Conservation (phyloP, 1,284 basidiomycete genomes). For the Mycosarcoma maydis region DNA sequence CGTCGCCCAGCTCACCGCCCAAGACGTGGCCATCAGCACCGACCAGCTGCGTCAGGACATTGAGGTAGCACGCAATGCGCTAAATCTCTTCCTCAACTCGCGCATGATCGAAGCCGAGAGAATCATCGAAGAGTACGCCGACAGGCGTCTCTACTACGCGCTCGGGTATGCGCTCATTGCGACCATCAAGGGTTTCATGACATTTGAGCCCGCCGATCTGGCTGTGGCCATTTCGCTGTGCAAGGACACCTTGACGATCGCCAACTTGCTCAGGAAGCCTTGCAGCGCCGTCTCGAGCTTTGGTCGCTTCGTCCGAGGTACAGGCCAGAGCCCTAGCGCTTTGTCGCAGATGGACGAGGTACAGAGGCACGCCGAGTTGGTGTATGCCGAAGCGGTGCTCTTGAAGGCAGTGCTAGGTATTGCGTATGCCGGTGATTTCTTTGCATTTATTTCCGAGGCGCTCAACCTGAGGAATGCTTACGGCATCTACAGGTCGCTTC, state of each 20-base stretch:
- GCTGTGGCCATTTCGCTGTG: constrained; percentile 64
- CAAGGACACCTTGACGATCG: constrained; percentile 61
- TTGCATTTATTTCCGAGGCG: constrained; percentile 64
- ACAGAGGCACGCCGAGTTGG: constrained; percentile 64
- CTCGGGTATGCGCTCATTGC: constrained; percentile 63
- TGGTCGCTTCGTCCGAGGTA: constrained; percentile 63
- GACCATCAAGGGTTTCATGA: constrained; percentile 67
- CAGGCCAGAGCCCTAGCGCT: constrained; percentile 54
- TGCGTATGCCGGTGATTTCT: constrained; percentile 64
- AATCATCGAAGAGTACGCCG: constrained; percentile 56
- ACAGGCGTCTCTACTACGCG: constrained; percentile 63
- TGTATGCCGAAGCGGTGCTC: constrained; percentile 61
- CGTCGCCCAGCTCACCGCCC: constrained; percentile 51
- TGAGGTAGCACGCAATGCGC: constrained; percentile 47
- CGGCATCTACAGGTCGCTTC: constrained; percentile 63
- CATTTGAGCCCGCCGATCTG: constrained; percentile 64
- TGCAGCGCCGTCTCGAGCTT: constrained; percentile 53
- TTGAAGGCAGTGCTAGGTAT: constrained; percentile 65
- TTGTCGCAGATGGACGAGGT: constrained; percentile 60
- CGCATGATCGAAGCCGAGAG: constrained; percentile 65
- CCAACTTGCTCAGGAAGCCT: constrained; percentile 59
- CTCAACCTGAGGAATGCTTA: constrained; percentile 66
- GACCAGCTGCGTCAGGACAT: constrained; percentile 56
- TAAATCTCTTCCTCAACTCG: constrained; percentile 66
- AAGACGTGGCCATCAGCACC: constrained; percentile 50